phyloP scores from a whole-genome alignment of 192 early-diverging fungal genomes.

The Chytriomyces sp. region DNA sequence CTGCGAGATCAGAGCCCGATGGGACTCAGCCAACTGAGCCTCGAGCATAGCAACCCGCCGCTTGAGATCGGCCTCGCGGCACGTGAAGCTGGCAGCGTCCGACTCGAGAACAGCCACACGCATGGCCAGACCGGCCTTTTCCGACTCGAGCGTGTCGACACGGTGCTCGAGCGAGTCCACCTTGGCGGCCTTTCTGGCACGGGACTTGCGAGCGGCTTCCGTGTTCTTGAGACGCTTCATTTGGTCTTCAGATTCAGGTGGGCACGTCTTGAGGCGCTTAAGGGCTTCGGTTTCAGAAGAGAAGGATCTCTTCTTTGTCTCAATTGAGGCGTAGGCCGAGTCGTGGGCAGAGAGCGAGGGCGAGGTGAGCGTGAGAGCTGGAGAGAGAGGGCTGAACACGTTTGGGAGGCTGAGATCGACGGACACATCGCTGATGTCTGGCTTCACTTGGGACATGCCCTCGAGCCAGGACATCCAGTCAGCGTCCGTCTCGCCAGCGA shows the following conservation, averaged over 20 bases:
- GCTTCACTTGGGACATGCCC: slow-evolving; percentile 15
- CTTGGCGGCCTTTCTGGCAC: slow-evolving; percentile 80
- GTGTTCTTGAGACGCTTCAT: slow-evolving; percentile 61
- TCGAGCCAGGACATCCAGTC: slow-evolving; percentile 33
- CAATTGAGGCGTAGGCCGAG: background rate
- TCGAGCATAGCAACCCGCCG: slow-evolving; percentile 51
- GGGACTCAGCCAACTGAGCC: slow-evolving; percentile 34
- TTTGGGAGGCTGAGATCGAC: background rate
- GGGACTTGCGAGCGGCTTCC: slow-evolving; percentile 87
- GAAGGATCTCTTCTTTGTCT: background rate
- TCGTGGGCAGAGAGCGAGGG: background rate
- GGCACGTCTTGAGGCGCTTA: background rate
- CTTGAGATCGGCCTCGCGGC: slow-evolving; percentile 32
- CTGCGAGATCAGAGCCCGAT: slow-evolving; percentile 21
- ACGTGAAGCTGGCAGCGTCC: slow-evolving; percentile 9
- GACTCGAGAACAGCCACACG: slow-evolving; percentile 38
- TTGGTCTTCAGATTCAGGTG: background rate
- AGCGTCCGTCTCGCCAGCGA: background rate
- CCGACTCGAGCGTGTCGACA: slow-evolving; percentile 75
- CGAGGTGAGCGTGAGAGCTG: background rate
- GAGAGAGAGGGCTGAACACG: background rate
- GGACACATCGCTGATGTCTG: background rate
- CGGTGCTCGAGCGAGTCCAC: slow-evolving; percentile 81
- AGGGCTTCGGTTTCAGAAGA: background rate
- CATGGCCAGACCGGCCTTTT: slow-evolving; percentile 38